Conservation (phyloP, 768 basidiomycete genomes). For the Amylocystis lapponica region DNA sequence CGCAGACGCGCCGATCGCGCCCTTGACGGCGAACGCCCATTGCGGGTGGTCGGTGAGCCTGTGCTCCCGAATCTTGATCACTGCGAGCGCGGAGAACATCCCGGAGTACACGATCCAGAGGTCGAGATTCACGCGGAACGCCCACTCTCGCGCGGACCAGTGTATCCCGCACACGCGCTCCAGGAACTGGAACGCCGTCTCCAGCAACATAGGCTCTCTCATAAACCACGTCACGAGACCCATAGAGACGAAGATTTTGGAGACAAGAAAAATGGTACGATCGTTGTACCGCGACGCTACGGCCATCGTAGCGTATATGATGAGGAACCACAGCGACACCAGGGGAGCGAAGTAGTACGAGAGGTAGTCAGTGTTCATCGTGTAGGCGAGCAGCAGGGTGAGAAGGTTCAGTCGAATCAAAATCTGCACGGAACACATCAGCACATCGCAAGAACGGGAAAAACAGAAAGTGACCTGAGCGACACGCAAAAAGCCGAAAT, state of each 20-base stretch:
- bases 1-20: conserved; percentile 42
- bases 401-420: conserved; percentile 80
- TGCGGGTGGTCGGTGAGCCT: conserved; percentile 61
- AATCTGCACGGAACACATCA: conserved; percentile 52
- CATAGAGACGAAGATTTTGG: conserved; percentile 67
- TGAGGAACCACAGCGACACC: conserved; percentile 85
- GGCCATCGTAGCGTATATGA: conserved; percentile 78
- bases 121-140: conserved; percentile 84
- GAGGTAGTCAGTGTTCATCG: conserved; percentile 89
- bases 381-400: conserved; percentile 77
- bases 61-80: conserved; percentile 70
- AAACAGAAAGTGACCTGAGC: conserved; percentile 48
- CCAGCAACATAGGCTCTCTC: conserved; percentile 54
- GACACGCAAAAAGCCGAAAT: conserved; percentile 75
- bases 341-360: conserved; percentile 89
- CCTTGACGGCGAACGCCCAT: conserved; percentile 54
- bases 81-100: conserved; percentile 70
- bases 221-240: conserved; percentile 61
- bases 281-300: conserved; percentile 72
- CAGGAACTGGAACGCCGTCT: conserved; percentile 57
- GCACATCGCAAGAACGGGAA: background rate
- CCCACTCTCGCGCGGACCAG: conserved; percentile 87
- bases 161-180: conserved; percentile 62
- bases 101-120: conserved; percentile 86
- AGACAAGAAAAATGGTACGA: conserved; percentile 54